Evolutionary conservation across 148 eudicot genomes (phyloP).

Genomic region (Arctostaphylos glauca): DNA sequence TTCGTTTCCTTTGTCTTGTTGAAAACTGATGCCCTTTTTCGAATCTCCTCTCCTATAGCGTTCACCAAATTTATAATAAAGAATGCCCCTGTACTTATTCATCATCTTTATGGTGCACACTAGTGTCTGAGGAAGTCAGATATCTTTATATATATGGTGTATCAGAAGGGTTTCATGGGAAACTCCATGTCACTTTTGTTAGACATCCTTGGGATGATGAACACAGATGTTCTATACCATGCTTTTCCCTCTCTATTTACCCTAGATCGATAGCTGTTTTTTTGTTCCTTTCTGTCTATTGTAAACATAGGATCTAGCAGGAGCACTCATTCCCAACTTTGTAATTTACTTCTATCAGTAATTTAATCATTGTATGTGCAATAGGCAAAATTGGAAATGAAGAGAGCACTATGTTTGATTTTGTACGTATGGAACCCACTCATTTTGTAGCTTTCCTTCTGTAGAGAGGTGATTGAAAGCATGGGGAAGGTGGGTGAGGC

Average conservation of each 20-base stretch:
- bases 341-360: conserved; percentile 2
- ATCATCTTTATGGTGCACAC: conserved; percentile 8
- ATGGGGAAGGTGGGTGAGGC: conserved; percentile 76
- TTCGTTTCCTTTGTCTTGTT: background rate
- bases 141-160: background rate
- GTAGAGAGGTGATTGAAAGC: conserved; percentile 82
- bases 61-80: background rate
- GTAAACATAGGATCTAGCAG: background rate
- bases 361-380: background rate
- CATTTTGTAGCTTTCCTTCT: conserved; percentile 1
- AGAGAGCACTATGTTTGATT: background rate
- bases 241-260: background rate
- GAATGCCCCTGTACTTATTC: background rate
- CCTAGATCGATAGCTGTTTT: background rate
- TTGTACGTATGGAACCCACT: background rate
- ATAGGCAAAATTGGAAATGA: background rate
- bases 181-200: background rate
- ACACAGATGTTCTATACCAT: background rate
- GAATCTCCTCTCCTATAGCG: background rate
- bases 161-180: background rate
- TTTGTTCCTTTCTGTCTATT: background rate
- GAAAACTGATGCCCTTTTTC: conserved; percentile 6
- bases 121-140: background rate
- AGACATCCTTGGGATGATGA: conserved; percentile 1
- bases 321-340: conserved; percentile 7